Evolutionary conservation across 2,329 filamentous ascomycete species (phyloP).

Genomic region (Clarireedia monteithiana): DNA sequence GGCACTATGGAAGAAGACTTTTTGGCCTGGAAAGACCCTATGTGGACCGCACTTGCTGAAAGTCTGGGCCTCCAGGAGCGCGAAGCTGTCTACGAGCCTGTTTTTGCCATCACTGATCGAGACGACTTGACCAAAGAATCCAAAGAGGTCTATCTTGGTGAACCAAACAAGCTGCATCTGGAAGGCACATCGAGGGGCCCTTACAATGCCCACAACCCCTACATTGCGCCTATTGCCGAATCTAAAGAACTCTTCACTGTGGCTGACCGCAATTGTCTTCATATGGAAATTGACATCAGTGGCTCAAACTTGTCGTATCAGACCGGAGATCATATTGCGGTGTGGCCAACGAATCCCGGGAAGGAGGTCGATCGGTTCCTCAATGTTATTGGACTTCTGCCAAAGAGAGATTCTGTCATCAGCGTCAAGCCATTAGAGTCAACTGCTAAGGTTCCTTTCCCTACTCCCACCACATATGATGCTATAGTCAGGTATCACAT

Average conservation of each 20-base stretch:
- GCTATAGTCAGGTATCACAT: slow-evolving; percentile 90
- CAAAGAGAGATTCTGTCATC: slow-evolving; percentile 76
- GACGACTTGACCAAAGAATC: slow-evolving; percentile 67
- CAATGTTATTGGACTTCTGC: slow-evolving; percentile 63
- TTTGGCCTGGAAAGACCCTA: slow-evolving; percentile 96
- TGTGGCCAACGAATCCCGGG: slow-evolving; percentile 96
- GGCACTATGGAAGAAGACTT: slow-evolving; percentile 99
- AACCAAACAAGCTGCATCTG: slow-evolving; percentile 93
- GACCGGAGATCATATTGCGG: slow-evolving; percentile 92
- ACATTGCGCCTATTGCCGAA: slow-evolving; percentile 85
- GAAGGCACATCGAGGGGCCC: slow-evolving; percentile 78
- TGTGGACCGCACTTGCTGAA: slow-evolving; percentile 82
- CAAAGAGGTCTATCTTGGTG: slow-evolving; percentile 82
- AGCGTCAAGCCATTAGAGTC: slow-evolving; percentile 86
- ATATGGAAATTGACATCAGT: slow-evolving; percentile 89
- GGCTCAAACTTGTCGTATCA: slow-evolving; percentile 88
- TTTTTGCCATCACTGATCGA: slow-evolving; percentile 75
- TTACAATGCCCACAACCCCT: slow-evolving; percentile 94
- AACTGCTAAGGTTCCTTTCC: slow-evolving; percentile 95
- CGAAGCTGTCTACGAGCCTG: slow-evolving; percentile 90
- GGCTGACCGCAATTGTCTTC: slow-evolving; percentile 88
- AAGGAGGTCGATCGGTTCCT: slow-evolving; percentile 88
- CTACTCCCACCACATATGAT: slow-evolving; percentile 93
- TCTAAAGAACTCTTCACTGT: slow-evolving; percentile 86
- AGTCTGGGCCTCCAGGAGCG: slow-evolving; percentile 89